Conservation (phyloP, 1,284 basidiomycete genomes). For the Cryptococcus sp. region DNA sequence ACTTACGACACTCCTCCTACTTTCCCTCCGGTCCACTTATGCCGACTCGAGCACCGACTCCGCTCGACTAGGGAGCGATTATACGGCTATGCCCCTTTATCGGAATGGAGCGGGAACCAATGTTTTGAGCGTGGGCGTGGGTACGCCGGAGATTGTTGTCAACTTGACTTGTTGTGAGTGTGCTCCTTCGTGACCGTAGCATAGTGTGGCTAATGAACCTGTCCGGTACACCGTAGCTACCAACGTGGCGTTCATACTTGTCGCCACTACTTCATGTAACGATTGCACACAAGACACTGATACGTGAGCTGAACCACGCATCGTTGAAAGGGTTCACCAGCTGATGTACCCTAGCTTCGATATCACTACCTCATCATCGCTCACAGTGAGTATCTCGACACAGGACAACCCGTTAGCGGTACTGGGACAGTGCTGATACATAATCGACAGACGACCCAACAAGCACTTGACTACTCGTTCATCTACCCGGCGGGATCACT, state of each 20-base stretch:
- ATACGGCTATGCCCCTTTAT: conserved; percentile 37
- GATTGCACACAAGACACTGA: conserved; percentile 24
- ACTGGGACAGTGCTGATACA: no score
- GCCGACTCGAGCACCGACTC: conserved; percentile 17
- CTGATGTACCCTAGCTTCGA: conserved; percentile 7
- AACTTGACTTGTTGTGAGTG: conserved; percentile 47
- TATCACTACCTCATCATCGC: conserved; percentile 18
- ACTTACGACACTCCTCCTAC: background rate
- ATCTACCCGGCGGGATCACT: conserved; percentile 30
- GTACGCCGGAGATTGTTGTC: conserved; percentile 34
- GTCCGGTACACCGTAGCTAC: conserved; percentile 26
- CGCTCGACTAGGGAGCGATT: conserved; percentile 32
- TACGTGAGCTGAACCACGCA: conserved; percentile 14
- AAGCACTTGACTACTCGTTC: conserved; percentile 29
- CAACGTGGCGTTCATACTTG: conserved; percentile 43
- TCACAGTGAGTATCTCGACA: conserved; percentile 20
- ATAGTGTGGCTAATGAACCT: background rate
- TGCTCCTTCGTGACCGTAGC: no score
- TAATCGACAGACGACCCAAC: conserved; percentile 8
- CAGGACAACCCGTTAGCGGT: no score
- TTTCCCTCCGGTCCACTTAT: background rate
- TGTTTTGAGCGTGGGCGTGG: conserved; percentile 35
- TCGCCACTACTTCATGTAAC: conserved; percentile 30
- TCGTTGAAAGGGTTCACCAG: background rate
- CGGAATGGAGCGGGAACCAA: conserved; percentile 39